Evolutionary conservation across 2,329 filamentous ascomycete genomes (phyloP).

Genomic region (Dactylellina parvicollis): DNA sequence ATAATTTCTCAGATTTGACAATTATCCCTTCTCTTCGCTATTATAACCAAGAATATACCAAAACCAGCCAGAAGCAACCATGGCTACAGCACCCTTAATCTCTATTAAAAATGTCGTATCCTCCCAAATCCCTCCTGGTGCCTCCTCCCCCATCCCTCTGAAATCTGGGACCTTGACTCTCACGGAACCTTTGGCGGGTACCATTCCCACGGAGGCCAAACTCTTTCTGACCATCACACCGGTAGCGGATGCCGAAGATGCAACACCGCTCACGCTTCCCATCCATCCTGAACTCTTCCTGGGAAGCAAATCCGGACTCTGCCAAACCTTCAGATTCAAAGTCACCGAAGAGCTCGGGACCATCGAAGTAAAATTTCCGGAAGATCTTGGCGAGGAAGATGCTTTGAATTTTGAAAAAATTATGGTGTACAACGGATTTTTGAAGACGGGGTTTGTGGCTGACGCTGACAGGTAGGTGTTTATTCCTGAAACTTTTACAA

Average conservation of each 20-base stretch:
- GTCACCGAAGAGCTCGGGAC: slow-evolving; percentile 34
- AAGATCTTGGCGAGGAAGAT: slow-evolving; percentile 35
- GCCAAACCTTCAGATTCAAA: slow-evolving; percentile 47
- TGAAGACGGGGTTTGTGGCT: slow-evolving; percentile 52
- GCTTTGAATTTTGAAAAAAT: slow-evolving; percentile 55
- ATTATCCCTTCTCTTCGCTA: neutral
- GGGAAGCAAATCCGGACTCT: slow-evolving; percentile 46
- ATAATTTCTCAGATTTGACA: too few species aligned
- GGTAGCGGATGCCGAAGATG: slow-evolving; percentile 5
- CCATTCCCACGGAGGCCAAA: slow-evolving; percentile 36
- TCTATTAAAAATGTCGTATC: slow-evolving; percentile 48
- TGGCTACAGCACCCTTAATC: slow-evolving; percentile 49
- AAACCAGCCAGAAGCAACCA: neutral
- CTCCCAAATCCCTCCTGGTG: slow-evolving; percentile 30
- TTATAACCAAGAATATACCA: neutral
- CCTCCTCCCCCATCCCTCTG: slow-evolving; percentile 21
- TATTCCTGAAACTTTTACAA: neutral
- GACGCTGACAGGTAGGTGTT: slow-evolving; percentile 55
- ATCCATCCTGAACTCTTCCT: slow-evolving; percentile 46
- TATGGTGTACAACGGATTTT: slow-evolving; percentile 54
- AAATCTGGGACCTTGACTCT: slow-evolving; percentile 47
- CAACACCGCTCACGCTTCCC: slow-evolving; percentile 31
- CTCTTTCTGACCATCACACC: slow-evolving; percentile 49
- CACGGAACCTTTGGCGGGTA: slow-evolving; percentile 34
- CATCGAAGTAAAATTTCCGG: slow-evolving; percentile 56